Conservation (phyloP, 2,329 filamentous ascomycete genomes). For the Arthrinium puccinioides region DNA sequence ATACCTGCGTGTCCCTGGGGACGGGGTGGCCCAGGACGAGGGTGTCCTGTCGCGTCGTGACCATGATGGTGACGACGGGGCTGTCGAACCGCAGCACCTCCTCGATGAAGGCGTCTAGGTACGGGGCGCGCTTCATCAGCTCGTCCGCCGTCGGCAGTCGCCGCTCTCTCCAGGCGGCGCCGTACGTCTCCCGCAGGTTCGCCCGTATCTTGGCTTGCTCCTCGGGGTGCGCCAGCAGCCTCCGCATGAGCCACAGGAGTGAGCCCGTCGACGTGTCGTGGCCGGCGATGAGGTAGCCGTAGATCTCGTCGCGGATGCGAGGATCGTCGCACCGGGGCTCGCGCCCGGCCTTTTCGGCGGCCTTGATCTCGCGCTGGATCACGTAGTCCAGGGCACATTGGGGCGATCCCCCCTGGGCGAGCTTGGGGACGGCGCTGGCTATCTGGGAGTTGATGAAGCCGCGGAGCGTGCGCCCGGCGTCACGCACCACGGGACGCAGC, state of each 20-base stretch:
- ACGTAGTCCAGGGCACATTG: constrained; percentile 36
- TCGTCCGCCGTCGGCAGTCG: neutral
- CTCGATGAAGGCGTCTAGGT: neutral
- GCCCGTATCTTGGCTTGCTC: neutral
- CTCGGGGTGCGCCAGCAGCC: neutral
- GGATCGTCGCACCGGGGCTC: neutral
- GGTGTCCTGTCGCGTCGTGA: neutral
- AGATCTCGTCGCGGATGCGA: constrained; percentile 7
- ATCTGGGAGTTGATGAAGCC: too few species aligned
- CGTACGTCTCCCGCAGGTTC: neutral
- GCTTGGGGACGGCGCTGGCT: too few species aligned
- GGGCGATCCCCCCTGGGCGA: too few species aligned
- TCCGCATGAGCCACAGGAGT: neutral
- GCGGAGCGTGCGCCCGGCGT: too few species aligned
- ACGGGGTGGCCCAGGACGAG: neutral
- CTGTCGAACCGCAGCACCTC: neutral
- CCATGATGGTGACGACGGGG: neutral
- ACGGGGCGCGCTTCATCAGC: neutral
- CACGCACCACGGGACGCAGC: too few species aligned
- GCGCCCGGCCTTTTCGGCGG: neutral
- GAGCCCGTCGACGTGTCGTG: neutral
- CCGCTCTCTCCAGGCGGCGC: neutral
- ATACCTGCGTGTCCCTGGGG: neutral
- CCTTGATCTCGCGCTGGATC: neutral
- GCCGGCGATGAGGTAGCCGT: neutral